Base-by-base conservation (phyloP, 2,329 filamentous ascomycete species). In the Aspergillus sp. region DNA sequence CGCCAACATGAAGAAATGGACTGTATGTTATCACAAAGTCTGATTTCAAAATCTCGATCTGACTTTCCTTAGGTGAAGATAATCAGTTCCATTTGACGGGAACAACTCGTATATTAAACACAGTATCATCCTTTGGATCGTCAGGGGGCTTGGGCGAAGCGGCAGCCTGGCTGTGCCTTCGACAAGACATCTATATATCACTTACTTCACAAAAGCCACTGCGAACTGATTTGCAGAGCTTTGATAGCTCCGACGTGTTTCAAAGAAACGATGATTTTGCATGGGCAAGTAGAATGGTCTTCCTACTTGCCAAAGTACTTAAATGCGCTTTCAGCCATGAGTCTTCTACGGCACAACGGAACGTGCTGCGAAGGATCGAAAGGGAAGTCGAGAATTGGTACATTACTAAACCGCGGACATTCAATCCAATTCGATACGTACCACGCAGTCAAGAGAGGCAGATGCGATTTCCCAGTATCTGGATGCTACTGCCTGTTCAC, bases 131-230 rank as follows among this genome's bases (percentile, higher is more conserved):
- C 3, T 66, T 68, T 40, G 65, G 64, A 5, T 60, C 60, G 2
- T 66, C 62, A 0, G 65, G 66, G n/a, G 66, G 66, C 5, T 49
- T 68, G 4, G 60, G 62, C 0, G 66, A 68, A 43, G 64, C 65
- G 7, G 64, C 65, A n/a, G 64, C 62, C 13, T 68, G 66, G 66
- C 54, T 67, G 13, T 64, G 61, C 27, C 49, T 69, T 2, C 57
- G 66, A n/a, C 62, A 68, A 41, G 64, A 67, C 42, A 65, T 69
- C 11, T 67, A 68, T 43, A 53, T 66, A 7, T 62, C 61, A 0
- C 52, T 69, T 9, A 61, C 56, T 6, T 57, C 58, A n/a, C 59
- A 61, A 31, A 53, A 57, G 28, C 62, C 62, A 7, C 51, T 67
- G 3, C 56, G 57, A 38, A 61, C 66, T n/a, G 53, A 60, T n/a